A percentile compares a stretch with the other conserved stretches of the same genome.
Conservation (phyloP, 2,329 filamentous ascomycete genomes). For the Cladosporium oxysporum region DNA sequence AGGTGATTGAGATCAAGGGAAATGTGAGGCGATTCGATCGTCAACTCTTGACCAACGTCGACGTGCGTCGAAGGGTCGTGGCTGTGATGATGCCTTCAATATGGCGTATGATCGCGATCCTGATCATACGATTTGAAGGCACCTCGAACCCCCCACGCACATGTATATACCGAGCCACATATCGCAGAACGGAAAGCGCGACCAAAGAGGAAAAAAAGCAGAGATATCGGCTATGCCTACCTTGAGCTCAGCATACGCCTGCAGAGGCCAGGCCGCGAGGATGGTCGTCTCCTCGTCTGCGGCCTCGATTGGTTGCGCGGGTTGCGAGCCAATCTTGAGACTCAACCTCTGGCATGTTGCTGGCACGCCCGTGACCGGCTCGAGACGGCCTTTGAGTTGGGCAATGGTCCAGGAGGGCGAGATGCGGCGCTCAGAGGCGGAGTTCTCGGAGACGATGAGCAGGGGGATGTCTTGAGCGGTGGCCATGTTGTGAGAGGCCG, state of each 20-base stretch:
- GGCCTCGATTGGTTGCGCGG: constrained; percentile 66
- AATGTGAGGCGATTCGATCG: not conserved
- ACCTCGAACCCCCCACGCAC: not conserved
- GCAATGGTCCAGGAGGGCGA: constrained; percentile 88
- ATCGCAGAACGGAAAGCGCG: not conserved
- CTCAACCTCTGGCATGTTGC: constrained; percentile 74
- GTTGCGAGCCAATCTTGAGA: constrained; percentile 65
- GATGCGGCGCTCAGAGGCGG: constrained; percentile 84
- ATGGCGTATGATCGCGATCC: not conserved
- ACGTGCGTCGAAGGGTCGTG: not conserved
- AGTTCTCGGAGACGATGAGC: constrained; percentile 72
- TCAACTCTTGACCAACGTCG: not conserved
- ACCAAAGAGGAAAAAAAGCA: not conserved
- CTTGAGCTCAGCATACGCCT: constrained; percentile 75
- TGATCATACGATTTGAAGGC: not conserved
- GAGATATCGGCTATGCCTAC: constrained; percentile 53
- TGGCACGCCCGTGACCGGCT: constrained; percentile 90
- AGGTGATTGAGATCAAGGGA: not conserved
- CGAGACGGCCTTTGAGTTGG: constrained; percentile 82
- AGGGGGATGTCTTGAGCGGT: constrained; percentile 69
- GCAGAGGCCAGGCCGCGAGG: constrained; percentile 66
- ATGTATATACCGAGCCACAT: not conserved
- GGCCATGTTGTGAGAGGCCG: constrained; percentile 25
- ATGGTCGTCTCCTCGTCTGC: constrained; percentile 70
- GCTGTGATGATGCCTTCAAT: not conserved